Evolutionary conservation across 306 rosid species (phyloP), one percentile per base, ranked within the genome.

Genomic region (Dryas alaskensis): DNA sequence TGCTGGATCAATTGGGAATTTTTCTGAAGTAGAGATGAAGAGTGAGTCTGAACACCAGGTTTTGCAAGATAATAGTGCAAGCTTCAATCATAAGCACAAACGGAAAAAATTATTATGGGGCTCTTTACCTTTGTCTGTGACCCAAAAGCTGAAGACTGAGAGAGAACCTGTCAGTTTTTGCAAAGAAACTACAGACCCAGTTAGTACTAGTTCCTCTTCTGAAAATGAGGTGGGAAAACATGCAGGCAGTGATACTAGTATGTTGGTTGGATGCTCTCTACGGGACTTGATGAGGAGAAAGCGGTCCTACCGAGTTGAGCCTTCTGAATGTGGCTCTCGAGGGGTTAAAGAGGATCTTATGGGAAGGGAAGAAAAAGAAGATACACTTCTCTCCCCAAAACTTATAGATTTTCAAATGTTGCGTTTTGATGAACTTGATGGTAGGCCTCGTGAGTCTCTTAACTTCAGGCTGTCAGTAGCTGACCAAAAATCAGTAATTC

Each of bases 201-300:
- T 31, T 69, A 77, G 67, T 63, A 48, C 79, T 37, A 76, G 82
- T 78, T 67, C 65, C 78, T 67, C 80, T 50, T 64, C 74, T 16
- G 76, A 65, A 75, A 61, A 61, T 75, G 84, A 76, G 67, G 69
- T 46, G 60, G 80, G 81, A 48, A 57, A 64, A 37, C 65, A 46
- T 62, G 78, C 53, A 65, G 74, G 55, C 44, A 7, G 53, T 66
- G 67, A 81, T 69, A 73, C 17, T 65, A 49, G 79, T 31, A 11
- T 71, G 55, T 74, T 79, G 78, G 84, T 55, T 78, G 82, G 62
- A 80, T 73, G 86, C 84, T 91, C 97, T n/a, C 58, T 93, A 79
- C 78, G 94, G 72, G 98, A 91, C 77, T 79, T 93, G 87, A 93
- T 93, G 98, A 89, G 97, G 84, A 86, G 88, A 81, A 91, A 91